These are phyloP conservation scores for Neofusicoccum umdonicola DNA, from an alignment of 2,329 filamentous ascomycete genomes.

Conservation along the genomic window DNA sequence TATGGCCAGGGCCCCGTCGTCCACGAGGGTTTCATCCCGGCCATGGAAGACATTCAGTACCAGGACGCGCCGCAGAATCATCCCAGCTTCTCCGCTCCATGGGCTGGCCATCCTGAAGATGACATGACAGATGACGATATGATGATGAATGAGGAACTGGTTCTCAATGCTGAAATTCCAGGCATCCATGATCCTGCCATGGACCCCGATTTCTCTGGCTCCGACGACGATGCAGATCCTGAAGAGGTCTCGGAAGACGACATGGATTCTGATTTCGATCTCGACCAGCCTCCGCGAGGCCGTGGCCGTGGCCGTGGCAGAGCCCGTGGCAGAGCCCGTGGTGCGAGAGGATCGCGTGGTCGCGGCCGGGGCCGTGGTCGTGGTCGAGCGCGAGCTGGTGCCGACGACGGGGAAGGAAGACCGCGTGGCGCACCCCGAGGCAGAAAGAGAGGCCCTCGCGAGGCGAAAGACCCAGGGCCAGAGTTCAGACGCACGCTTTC, in stretches of 20 bases:
- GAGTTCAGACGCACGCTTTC: conserved; percentile 69
- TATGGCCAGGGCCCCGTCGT: conserved; percentile 27
- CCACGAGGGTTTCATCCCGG: conserved; percentile 41
- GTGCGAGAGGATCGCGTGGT: conserved; percentile 19
- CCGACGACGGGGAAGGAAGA: conserved; percentile 20
- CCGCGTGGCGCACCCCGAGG: conserved; percentile 22
- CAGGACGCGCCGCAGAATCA: conserved; percentile 27
- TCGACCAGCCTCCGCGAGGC: neutral
- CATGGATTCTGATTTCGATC: conserved; percentile 11
- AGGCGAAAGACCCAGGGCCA: conserved; percentile 65
- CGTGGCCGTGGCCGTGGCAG: conserved; percentile 16
- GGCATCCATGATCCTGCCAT: conserved; percentile 31
- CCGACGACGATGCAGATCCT: conserved; percentile 26
- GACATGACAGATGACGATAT: conserved; percentile 27
- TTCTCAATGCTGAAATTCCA: conserved; percentile 22
- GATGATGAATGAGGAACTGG: conserved; percentile 21
- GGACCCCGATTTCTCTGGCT: conserved; percentile 36
- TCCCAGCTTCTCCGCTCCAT: neutral
- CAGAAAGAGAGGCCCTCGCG: conserved; percentile 44
- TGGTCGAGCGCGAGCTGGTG: neutral
- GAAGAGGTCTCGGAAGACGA: conserved; percentile 11
- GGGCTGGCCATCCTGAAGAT: neutral
- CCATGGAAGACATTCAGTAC: conserved; percentile 21
- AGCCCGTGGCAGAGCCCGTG: conserved; percentile 1
- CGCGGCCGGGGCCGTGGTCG: conserved; percentile 25